A percentile compares a stretch with the other conserved stretches of the same genome.
These are phyloP conservation scores for Ustilago nuda DNA, from an alignment of 1,284 basidiomycete genomes.

Conservation along the genomic window DNA sequence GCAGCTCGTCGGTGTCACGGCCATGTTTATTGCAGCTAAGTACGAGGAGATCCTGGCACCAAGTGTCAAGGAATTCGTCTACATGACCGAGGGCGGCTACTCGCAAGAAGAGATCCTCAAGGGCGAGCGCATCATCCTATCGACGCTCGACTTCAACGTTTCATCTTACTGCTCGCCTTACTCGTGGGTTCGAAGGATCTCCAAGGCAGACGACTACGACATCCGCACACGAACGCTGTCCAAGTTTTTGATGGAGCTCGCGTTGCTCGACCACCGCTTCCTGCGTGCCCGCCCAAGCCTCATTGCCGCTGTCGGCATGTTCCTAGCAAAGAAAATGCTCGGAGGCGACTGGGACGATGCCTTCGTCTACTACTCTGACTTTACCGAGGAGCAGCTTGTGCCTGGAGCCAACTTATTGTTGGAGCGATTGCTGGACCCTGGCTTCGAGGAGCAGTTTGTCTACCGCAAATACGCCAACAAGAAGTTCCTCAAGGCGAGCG, in stretches of 20 bases:
- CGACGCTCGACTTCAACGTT: constrained; percentile 90
- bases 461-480: constrained; percentile 97
- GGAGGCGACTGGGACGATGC: constrained; percentile 75
- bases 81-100: constrained; percentile 89
- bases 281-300: constrained; percentile 91
- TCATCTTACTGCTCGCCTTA: constrained; percentile 99
- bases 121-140: constrained; percentile 90
- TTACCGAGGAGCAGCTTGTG: constrained; percentile 87
- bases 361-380: constrained; percentile 94
- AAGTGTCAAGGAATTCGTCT: constrained; percentile 70
- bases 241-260: constrained; percentile 97
- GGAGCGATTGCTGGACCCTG: constrained; percentile 83
- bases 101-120: constrained; percentile 87
- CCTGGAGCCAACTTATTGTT: constrained; percentile 85
- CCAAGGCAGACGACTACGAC: constrained; percentile 97
- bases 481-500: constrained; percentile 83
- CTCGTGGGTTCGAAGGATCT: constrained; percentile 96
- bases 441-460: constrained; percentile 86
- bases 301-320: constrained; percentile 98
- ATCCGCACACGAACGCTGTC: constrained; percentile 91
- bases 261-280: constrained; percentile 92
- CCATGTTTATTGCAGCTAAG: constrained; percentile 78
- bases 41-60: constrained; percentile 71
- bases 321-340: constrained; percentile 68
- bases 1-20: constrained; percentile 76